Conservation (phyloP, 352 stramenopile species). For the Pythium graminicola region DNA sequence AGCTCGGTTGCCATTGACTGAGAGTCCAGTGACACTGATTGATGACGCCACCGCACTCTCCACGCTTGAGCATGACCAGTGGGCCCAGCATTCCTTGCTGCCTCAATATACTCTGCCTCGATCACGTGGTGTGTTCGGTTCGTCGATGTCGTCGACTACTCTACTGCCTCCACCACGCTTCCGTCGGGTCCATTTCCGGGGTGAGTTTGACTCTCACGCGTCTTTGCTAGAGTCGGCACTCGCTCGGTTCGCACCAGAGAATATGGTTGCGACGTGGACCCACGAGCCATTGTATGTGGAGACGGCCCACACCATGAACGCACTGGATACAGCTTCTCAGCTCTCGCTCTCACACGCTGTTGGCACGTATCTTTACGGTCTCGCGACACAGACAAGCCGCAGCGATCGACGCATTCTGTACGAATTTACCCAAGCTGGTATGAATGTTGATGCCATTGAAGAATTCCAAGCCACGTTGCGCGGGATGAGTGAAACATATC, state of each 20-base stretch:
- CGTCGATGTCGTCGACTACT: neutral
- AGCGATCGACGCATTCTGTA: constrained; percentile 60
- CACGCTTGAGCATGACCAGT: constrained; percentile 13
- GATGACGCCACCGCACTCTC: constrained; percentile 17
- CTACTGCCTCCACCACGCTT: constrained; percentile 28
- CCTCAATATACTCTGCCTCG: constrained; percentile 16
- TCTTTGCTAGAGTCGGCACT: constrained; percentile 25
- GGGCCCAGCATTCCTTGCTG: constrained; percentile 34
- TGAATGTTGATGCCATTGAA: constrained; percentile 60
- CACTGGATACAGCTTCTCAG: constrained; percentile 39
- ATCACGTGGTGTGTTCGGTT: constrained; percentile 3
- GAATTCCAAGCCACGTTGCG: constrained; percentile 50
- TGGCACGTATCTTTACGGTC: constrained; percentile 36
- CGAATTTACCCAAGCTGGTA: constrained; percentile 66
- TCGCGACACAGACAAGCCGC: constrained; percentile 30
- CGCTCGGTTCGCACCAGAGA: constrained; percentile 24
- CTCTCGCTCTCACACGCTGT: constrained; percentile 37
- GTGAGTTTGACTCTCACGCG: constrained; percentile 28
- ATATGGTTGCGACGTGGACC: constrained; percentile 40
- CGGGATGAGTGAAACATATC: constrained; percentile 39
- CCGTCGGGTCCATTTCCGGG: constrained; percentile 43
- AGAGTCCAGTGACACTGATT: constrained; percentile 32
- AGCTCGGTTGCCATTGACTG: constrained; percentile 32
- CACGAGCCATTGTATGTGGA: constrained; percentile 20
- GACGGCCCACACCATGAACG: constrained; percentile 5